Conservation (phyloP, 2,329 filamentous ascomycete genomes). For the Pestalotiopsis sp. region DNA sequence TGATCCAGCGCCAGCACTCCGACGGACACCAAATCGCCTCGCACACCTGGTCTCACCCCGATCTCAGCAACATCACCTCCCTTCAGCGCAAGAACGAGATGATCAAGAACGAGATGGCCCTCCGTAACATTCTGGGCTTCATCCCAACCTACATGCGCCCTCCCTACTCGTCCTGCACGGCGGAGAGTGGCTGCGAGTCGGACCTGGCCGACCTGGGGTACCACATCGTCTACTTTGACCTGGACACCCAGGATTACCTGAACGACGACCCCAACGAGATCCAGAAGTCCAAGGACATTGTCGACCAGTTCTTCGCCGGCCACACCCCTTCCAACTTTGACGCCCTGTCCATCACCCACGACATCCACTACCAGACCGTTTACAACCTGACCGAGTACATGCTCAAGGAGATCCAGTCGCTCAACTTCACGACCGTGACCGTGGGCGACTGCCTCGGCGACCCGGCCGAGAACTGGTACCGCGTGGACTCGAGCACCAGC, state of each 20-base stretch:
- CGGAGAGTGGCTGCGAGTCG: conserved; percentile 30
- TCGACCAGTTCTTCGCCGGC: conserved; percentile 44
- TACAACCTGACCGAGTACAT: conserved; percentile 37
- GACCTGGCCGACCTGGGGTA: conserved; percentile 46
- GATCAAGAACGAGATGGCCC: conserved; percentile 53
- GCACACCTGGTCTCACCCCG: conserved; percentile 56
- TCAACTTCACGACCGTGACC: conserved; percentile 39
- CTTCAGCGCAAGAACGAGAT: conserved; percentile 47
- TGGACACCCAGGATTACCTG: conserved; percentile 63
- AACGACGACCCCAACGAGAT: conserved; percentile 46
- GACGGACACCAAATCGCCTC: conserved; percentile 62
- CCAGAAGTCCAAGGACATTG: conserved; percentile 47
- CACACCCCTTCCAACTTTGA: conserved; percentile 27
- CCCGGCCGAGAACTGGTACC: conserved; percentile 42
- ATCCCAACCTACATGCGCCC: conserved; percentile 54
- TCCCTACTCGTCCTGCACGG: conserved; percentile 44
- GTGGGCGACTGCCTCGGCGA: conserved; percentile 48
- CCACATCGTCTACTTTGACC: conserved; percentile 55
- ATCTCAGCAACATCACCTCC: conserved; percentile 43
- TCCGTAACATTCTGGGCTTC: conserved; percentile 54
- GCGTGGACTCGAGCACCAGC: not conserved
- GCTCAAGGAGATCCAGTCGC: conserved; percentile 28
- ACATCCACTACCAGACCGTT: conserved; percentile 49
- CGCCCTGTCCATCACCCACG: conserved; percentile 54
- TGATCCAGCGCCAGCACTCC: conserved; percentile 50